Evolutionary conservation across 345 rosid genomes (phyloP), one percentile per base, ranked within the genome.

Genomic region (Hirschfeldia incana): DNA sequence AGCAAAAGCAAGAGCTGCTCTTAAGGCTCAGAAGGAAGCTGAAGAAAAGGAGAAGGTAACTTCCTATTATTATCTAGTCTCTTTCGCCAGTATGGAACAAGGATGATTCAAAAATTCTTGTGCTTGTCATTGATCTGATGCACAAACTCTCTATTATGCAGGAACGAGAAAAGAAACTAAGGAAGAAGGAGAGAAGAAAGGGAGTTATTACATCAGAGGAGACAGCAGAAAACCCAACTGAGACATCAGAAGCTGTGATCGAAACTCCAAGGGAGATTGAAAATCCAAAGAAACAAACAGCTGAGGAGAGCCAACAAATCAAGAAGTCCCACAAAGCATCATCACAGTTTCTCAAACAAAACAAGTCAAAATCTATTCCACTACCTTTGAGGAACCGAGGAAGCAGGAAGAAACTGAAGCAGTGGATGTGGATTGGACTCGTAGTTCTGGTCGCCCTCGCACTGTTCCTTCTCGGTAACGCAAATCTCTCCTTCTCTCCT

Each of bases 81-180:
- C 29, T 57, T 33, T 28, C 5, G 33, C 44, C 0, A 16, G 4
- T 65, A 36, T 74, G 16, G 74, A 30, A 30, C 63, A 51, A 70
- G 36, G 16, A 36, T 7, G 67, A 60, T 29, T 53, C 49, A 16
- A 53, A 69, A 0, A 32, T 5, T 9, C 6, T 2, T n/a, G 17
- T 49, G 59, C 46, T 8, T 63, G 27, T 15, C 63, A 49, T 63
- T 28, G 59, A 46, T 69, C 69, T 67, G 32, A 49, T 53, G 29
- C 71, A 59, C 15, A 70, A 28, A 57, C 28, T 73, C 11, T 70
- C 26, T 12, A 6, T 72, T 9, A 2, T 65, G 73, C 85, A 94
- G 98, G 97, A 89, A 81, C 89, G 84, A 82, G 98, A 92, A 84
- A 92, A 88, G 87, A 91, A 72, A 80, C 84, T 82, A 26, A 92